phyloP scores from a whole-genome alignment of 495 filamentous ascomycete species.

The Filosporella fistucella region DNA sequence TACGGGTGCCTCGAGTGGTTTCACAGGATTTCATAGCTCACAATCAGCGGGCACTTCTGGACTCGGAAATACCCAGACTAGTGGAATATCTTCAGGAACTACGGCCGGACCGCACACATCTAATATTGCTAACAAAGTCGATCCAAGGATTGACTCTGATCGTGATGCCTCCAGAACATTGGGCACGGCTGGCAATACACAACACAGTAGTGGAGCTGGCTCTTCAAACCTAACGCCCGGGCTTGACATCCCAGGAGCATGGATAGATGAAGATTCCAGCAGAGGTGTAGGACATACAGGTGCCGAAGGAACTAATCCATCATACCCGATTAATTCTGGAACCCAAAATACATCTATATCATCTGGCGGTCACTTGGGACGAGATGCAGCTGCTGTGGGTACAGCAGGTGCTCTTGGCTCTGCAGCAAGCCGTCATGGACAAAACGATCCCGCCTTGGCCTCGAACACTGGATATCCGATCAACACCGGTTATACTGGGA shows the following conservation, averaged over 20 bases:
- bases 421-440: neutral
- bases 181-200: no score
- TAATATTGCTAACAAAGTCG: conserved; percentile 50
- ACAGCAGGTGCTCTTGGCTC: neutral
- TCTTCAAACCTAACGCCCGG: neutral
- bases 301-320: no score
- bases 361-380: neutral
- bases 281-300: neutral
- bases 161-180: neutral
- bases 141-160: conserved; percentile 41
- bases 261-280: neutral
- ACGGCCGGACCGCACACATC: conserved; percentile 47
- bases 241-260: neutral
- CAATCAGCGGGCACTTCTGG: conserved; percentile 1
- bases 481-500: neutral
- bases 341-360: neutral
- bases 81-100: neutral
- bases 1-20: neutral
- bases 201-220: neutral
- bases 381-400: conserved; percentile 1
- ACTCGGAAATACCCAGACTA: conserved; percentile 2
- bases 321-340: no score
- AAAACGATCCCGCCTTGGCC: neutral
- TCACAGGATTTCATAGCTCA: neutral
- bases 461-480: neutral